Evolutionary conservation across 2,329 filamentous ascomycete species (phyloP).

Genomic region (Curvularia spicifera): DNA sequence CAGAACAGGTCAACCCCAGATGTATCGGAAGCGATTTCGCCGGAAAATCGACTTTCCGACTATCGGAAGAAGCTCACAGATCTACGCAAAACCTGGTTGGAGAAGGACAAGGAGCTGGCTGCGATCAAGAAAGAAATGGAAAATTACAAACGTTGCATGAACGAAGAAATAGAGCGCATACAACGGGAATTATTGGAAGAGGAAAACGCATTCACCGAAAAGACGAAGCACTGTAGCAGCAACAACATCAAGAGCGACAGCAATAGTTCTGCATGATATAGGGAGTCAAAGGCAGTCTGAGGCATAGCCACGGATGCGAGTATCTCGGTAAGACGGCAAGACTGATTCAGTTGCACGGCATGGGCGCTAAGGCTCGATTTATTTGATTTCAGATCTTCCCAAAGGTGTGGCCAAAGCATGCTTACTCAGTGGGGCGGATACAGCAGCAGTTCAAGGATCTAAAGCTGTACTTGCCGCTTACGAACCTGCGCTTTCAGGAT

Average conservation of each 20-base stretch:
- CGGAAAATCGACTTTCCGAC: constrained; percentile 23
- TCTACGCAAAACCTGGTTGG: constrained; percentile 22
- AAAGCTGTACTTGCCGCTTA: not conserved
- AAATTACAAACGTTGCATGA: constrained; percentile 26
- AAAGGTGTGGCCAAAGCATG: not conserved
- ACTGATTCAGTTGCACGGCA: constrained; percentile 1
- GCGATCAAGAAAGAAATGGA: constrained; percentile 24
- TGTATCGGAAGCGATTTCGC: constrained; percentile 6
- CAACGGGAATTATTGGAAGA: constrained; percentile 27
- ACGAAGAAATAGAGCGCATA: constrained; percentile 31
- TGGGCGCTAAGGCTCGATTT: constrained; percentile 2
- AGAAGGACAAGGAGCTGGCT: constrained; percentile 26
- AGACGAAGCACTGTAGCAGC: constrained; percentile 21
- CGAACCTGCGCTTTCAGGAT: no score
- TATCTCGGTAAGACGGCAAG: not conserved
- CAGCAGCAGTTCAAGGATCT: not conserved
- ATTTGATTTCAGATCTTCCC: not conserved
- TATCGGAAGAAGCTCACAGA: constrained; percentile 27
- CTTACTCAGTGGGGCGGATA: not conserved
- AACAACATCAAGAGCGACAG: constrained; percentile 10
- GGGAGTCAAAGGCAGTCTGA: constrained; percentile 22
- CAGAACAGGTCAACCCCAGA: constrained; percentile 6
- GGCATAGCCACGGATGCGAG: not conserved
- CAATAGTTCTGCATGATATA: constrained; percentile 23
- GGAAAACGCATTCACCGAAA: constrained; percentile 21